Evolutionary conservation across 129 eudicot genomes (phyloP), one percentile per base, ranked within the genome.

Genomic region (Tagetes patula): DNA sequence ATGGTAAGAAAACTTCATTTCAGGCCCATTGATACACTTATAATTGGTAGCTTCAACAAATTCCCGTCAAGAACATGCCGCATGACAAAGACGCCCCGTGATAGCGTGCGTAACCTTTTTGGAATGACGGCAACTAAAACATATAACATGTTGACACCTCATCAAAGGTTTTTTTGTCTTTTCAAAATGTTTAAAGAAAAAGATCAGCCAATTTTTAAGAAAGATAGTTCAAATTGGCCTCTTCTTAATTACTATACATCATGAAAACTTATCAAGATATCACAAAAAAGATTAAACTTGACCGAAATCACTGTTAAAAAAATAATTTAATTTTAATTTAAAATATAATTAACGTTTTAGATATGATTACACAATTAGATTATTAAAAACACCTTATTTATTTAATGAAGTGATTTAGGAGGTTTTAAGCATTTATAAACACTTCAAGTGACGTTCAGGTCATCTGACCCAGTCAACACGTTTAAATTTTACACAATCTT

Each of bases 241-340:
- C 68, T 47, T 62, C 42, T 36, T 34, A n/a, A 39, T 2, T 47
- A 70, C 70, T 61, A 47, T 50, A 39, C 8, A 47, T 63, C 66
- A 69, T 63, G 55, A 39, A 8, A 47, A 36, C 47, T 50, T 62
- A 50, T 65, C 74, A 74, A 65, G 74, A 71, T 47, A 83, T 48
- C 3, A 50, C 30, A 69, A 43, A 72, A 33, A 76, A 20, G 52
- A 79, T 46, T 66, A 67, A 38, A 77, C 71, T 75, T 52, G 45
- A 87, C 98, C 95, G 52, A 47, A 47, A 47, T 47, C 3, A 10
- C n/a, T 47, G 3, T 3, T 43, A 43, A 43, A 43, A 43, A 5
- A 8, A 43, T 43, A 43, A 43, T 43, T 40, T 43, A 43, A 5
- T 43, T 43, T 43, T 43, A 43, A 43, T 43, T 43, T 43, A 2